Evolutionary conservation across 768 basidiomycete genomes (phyloP).

Genomic region (Amanita jacksonii): DNA sequence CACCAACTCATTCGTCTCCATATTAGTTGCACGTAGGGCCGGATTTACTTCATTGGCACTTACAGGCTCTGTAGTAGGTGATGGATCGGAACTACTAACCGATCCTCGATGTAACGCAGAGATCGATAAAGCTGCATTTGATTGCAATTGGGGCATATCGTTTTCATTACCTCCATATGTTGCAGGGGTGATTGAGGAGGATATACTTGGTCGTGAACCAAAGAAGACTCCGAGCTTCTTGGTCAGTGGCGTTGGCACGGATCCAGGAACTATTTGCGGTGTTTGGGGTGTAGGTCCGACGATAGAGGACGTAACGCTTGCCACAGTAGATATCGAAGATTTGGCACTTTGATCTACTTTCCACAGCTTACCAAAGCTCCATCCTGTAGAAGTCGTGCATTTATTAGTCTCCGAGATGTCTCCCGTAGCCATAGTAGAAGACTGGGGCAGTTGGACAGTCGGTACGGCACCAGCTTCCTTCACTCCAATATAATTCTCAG

Average conservation of each 20-base stretch:
- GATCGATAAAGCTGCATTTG: conserved; percentile 20
- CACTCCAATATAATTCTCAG: conserved; percentile 57
- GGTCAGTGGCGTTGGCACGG: conserved; percentile 37
- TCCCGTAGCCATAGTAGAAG: conserved; percentile 30
- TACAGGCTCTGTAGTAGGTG: conserved; percentile 48
- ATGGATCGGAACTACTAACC: conserved; percentile 48
- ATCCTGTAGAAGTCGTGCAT: conserved; percentile 32
- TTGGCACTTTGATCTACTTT: conserved; percentile 8
- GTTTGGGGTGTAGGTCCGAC: conserved; percentile 18
- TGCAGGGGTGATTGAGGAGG: conserved; percentile 26
- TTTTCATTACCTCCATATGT: conserved; percentile 9
- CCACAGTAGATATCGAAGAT: conserved; percentile 6
- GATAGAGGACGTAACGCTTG: conserved; percentile 19
- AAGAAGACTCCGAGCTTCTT: conserved; percentile 70
- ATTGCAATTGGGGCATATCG: conserved; percentile 22
- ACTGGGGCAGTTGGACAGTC: conserved; percentile 30
- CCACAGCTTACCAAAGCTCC: conserved; percentile 66
- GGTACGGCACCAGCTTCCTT: conserved; percentile 10
- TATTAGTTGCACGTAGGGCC: not conserved
- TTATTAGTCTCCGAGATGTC: conserved; percentile 20
- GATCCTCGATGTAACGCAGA: conserved; percentile 25
- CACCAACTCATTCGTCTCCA: not conserved
- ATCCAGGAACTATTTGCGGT: conserved; percentile 15
- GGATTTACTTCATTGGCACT: conserved; percentile 31
- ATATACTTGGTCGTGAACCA: conserved; percentile 42